Conservation (phyloP, 2,329 filamentous ascomycete genomes). For the Hysterium pulicare region DNA sequence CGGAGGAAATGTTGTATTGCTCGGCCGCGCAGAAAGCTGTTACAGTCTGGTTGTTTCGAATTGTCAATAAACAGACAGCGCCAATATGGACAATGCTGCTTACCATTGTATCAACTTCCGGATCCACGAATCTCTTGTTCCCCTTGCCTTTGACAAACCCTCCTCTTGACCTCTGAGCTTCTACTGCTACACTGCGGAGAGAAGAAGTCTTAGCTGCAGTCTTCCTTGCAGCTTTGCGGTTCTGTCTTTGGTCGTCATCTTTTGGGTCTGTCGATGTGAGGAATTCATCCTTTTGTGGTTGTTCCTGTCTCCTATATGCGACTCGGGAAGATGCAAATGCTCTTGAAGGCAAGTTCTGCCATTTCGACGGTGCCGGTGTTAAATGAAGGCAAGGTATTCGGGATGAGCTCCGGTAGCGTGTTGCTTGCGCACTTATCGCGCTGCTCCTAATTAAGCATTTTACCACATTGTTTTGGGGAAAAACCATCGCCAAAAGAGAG, state of each 20-base stretch:
- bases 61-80: neutral
- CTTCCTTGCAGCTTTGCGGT: conserved; percentile 28
- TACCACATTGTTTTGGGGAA: conserved; percentile 18
- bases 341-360: conserved; percentile 1
- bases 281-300: conserved; percentile 5
- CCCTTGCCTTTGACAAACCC: conserved; percentile 50
- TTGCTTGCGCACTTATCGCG: conserved; percentile 9
- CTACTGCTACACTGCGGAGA: conserved; percentile 78
- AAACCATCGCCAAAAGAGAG: conserved; percentile 22
- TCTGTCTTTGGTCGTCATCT: conserved; percentile 19
- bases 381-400: neutral
- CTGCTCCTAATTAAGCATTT: conserved; percentile 22
- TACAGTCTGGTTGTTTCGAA: conserved; percentile 42
- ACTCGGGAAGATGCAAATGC: conserved; percentile 11
- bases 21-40: conserved; percentile 68
- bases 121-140: conserved; percentile 43
- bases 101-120: conserved; percentile 45
- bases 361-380: neutral
- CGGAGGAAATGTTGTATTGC: conserved; percentile 59
- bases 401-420: conserved; percentile 6
- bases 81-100: neutral
- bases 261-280: conserved; percentile 2
- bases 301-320: conserved; percentile 11
- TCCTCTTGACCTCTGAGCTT: conserved; percentile 66
- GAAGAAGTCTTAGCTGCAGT: conserved; percentile 51